Conservation (phyloP, 257 asterid genomes). For the Nicotiana benthamiana region DNA sequence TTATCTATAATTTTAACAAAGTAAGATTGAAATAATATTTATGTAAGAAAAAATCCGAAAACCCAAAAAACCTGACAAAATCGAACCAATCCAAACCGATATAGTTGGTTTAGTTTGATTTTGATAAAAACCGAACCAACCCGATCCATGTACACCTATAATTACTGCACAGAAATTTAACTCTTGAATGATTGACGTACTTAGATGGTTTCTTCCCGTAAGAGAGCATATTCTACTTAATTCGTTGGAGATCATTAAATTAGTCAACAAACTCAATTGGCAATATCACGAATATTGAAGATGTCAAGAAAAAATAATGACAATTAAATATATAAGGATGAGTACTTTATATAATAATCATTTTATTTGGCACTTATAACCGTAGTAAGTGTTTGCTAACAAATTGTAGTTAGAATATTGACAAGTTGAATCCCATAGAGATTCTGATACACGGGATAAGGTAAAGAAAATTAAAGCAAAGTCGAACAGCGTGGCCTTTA, state of each 20-base stretch:
- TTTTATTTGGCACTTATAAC: background rate
- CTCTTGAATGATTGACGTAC: background rate
- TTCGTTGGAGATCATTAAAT: background rate
- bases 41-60: too few relatives aligned
- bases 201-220: background rate
- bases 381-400: background rate
- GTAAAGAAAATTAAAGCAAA: background rate
- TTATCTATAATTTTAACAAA: too few relatives aligned
- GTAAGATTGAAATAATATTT: too few relatives aligned
- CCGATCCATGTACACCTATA: too few relatives aligned
- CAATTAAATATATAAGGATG: background rate
- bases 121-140: too few relatives aligned
- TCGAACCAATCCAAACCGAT: too few relatives aligned
- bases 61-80: too few relatives aligned
- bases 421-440: constrained; percentile 3
- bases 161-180: too few relatives aligned
- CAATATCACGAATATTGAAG: background rate
- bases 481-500: constrained; percentile 12
- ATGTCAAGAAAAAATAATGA: background rate
- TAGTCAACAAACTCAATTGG: background rate
- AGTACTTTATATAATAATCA: background rate
- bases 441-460: constrained; percentile 18
- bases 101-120: too few relatives aligned
- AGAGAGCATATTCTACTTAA: background rate
- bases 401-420: background rate